phyloP scores from a whole-genome alignment of 225 moss, liverwort and hornwort genomes.

The Bryoerythrophyllum caledonicum region DNA sequence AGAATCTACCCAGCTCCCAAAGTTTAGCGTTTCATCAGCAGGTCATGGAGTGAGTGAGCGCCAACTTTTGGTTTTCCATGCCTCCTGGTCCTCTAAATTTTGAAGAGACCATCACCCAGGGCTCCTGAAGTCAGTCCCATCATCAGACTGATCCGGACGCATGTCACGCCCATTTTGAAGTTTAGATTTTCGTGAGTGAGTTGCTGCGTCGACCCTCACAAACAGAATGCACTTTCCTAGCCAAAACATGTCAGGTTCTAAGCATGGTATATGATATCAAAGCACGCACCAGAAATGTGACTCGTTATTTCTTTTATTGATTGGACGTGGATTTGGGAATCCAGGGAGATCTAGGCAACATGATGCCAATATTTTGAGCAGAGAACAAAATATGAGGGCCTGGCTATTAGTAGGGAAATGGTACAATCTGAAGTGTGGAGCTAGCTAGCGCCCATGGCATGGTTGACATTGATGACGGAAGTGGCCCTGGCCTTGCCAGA shows the following conservation, averaged over 20 bases:
- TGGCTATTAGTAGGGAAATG: not conserved
- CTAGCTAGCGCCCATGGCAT: conserved; percentile 16
- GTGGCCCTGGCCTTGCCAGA: conserved; percentile 36
- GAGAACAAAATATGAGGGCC: not conserved
- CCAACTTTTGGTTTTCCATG: conserved; percentile 31
- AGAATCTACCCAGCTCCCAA: not conserved
- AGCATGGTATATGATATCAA: conserved; percentile 24
- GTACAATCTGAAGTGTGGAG: too few relatives aligned
- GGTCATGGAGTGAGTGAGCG: not conserved
- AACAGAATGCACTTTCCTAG: conserved; percentile 16
- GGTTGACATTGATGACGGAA: conserved; percentile 36
- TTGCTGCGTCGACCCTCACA: conserved; percentile 40
- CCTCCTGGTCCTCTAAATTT: conserved; percentile 13
- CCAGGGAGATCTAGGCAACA: too few relatives aligned
- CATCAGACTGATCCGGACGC: not conserved
- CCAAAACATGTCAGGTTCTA: conserved; percentile 11
- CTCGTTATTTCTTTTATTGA: not conserved
- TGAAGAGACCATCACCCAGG: not conserved
- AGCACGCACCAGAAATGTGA: conserved; percentile 25
- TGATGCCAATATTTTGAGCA: conserved; percentile 1
- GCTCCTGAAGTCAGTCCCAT: not conserved
- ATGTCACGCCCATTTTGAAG: conserved; percentile 1
- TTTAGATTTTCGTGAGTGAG: conserved; percentile 30
- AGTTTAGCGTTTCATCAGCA: conserved; percentile 26
- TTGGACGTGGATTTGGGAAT: too few relatives aligned